These are phyloP conservation scores for Herpotrichia juniperi DNA, from an alignment of 2,329 filamentous ascomycete genomes.

Conservation along the genomic window DNA sequence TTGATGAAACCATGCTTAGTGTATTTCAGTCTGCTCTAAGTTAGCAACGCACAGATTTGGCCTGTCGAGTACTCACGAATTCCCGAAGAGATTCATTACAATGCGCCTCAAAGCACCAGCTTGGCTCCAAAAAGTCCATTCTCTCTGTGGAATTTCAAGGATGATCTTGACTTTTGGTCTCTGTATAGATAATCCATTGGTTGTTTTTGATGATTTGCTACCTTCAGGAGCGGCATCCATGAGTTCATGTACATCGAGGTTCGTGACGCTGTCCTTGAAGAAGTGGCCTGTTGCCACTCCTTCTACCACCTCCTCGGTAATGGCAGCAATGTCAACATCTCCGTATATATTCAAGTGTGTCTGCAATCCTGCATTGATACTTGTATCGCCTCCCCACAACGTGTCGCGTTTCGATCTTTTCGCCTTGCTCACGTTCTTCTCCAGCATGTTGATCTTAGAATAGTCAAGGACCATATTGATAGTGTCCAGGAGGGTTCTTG, in stretches of 20 bases:
- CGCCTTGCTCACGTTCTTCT: slow-evolving; percentile 19
- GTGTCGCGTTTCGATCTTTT: slow-evolving; percentile 24
- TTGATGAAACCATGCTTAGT: slow-evolving; percentile 45
- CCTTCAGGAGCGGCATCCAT: background rate
- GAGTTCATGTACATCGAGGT: slow-evolving; percentile 11
- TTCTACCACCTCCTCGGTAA: slow-evolving; percentile 60
- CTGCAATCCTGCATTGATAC: slow-evolving; percentile 36
- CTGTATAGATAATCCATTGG: background rate
- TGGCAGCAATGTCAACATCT: slow-evolving; percentile 50
- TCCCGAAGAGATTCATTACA: slow-evolving; percentile 9
- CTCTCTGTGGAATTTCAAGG: slow-evolving; percentile 49
- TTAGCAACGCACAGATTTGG: background rate
- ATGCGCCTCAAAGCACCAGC: slow-evolving; percentile 19
- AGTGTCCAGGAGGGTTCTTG: slow-evolving; percentile 46
- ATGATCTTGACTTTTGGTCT: slow-evolving; percentile 47
- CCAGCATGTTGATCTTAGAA: slow-evolving; percentile 44
- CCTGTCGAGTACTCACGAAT: slow-evolving; percentile 1
- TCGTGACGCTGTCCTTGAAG: slow-evolving; percentile 29
- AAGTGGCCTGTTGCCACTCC: slow-evolving; percentile 57
- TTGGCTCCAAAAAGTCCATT: slow-evolving; percentile 54
- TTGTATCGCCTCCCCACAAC: slow-evolving; percentile 25
- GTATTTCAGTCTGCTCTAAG: slow-evolving; percentile 1
- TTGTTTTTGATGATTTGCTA: background rate
- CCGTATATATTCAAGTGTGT: slow-evolving; percentile 39
- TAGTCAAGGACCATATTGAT: slow-evolving; percentile 48